Evolutionary conservation across 495 filamentous ascomycete genomes (phyloP).

Genomic region (Penicillium malachiteum): DNA sequence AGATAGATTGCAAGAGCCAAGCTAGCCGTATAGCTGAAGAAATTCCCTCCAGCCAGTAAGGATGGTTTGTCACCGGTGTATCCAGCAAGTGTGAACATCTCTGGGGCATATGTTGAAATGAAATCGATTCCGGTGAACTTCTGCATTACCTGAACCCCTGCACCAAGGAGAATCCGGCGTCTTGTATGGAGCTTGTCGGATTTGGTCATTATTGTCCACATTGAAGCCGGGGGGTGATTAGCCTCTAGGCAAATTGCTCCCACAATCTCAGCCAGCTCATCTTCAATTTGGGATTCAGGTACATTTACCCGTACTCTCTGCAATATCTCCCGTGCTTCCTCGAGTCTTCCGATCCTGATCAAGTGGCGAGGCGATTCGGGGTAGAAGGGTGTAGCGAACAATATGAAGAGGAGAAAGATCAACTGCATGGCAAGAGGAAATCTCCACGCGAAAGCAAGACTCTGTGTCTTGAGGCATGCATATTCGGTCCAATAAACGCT

Average conservation of each 20-base stretch:
- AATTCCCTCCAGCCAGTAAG: slow-evolving; percentile 48
- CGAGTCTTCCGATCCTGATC: slow-evolving; percentile 46
- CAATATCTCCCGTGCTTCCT: slow-evolving; percentile 37
- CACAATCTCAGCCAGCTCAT: slow-evolving; percentile 28
- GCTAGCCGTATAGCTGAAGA: slow-evolving; percentile 43
- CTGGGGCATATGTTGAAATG: slow-evolving; percentile 30
- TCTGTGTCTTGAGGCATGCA: slow-evolving; percentile 37
- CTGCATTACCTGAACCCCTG: slow-evolving; percentile 48
- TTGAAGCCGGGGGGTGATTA: slow-evolving; percentile 16
- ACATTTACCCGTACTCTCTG: slow-evolving; percentile 25
- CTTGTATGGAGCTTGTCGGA: slow-evolving; percentile 28
- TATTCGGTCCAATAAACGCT: slow-evolving; percentile 58
- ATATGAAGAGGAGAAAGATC: slow-evolving; percentile 22
- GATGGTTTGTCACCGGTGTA: slow-evolving; percentile 35
- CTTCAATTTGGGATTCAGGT: slow-evolving; percentile 16
- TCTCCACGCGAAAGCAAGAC: slow-evolving; percentile 30
- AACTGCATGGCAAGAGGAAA: slow-evolving; percentile 38
- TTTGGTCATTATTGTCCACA: slow-evolving; percentile 16
- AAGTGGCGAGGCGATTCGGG: slow-evolving; percentile 56
- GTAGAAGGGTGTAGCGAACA: slow-evolving; percentile 36
- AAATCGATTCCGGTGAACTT: slow-evolving; percentile 43
- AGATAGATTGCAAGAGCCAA: slow-evolving; percentile 39
- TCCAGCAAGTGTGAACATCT: slow-evolving; percentile 33
- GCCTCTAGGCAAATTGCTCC: slow-evolving; percentile 23
- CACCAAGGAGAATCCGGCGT: slow-evolving; percentile 45